phyloP scores from a whole-genome alignment of 108 stramenopile genomes.

The Skeletonema costatum region DNA sequence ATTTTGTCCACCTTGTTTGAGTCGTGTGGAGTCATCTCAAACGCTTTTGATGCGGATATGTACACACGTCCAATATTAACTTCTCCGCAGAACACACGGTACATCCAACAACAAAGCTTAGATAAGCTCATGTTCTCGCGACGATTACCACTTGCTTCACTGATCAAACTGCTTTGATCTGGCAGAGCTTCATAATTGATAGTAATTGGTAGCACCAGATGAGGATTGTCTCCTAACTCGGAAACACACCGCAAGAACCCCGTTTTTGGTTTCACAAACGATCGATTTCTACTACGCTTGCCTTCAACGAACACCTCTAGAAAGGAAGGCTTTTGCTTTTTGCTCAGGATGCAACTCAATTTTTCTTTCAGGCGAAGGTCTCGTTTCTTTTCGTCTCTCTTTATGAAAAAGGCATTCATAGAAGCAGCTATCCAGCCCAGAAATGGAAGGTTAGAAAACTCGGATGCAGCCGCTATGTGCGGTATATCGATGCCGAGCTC shows the following conservation, averaged over 20 bases:
- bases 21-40: conserved; percentile 32
- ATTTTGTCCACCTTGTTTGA: conserved; percentile 26
- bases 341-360: conserved; percentile 20
- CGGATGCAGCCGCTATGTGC: conserved; percentile 76
- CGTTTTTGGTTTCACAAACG: conserved; percentile 79
- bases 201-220: conserved; percentile 76
- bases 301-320: conserved; percentile 90
- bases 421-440: conserved; percentile 67
- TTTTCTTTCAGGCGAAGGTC: conserved; percentile 48
- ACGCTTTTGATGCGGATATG: conserved; percentile 62
- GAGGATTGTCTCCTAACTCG: conserved; percentile 33
- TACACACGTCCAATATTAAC: conserved; percentile 76
- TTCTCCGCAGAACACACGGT: conserved; percentile 42
- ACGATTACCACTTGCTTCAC: conserved; percentile 48
- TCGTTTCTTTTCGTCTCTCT: conserved; percentile 51
- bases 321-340: conserved; percentile 17
- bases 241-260: conserved; percentile 75
- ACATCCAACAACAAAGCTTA: conserved; percentile 30
- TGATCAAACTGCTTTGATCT: conserved; percentile 63
- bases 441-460: conserved; percentile 73
- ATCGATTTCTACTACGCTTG: conserved; percentile 77
- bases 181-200: conserved; percentile 88
- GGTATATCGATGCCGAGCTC: conserved; percentile 82
- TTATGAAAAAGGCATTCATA: conserved; percentile 71
- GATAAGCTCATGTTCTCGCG: conserved; percentile 26